These are phyloP conservation scores for Ceratocystis papillata DNA, from an alignment of 2,329 filamentous ascomycete species.

Conservation along the genomic window DNA sequence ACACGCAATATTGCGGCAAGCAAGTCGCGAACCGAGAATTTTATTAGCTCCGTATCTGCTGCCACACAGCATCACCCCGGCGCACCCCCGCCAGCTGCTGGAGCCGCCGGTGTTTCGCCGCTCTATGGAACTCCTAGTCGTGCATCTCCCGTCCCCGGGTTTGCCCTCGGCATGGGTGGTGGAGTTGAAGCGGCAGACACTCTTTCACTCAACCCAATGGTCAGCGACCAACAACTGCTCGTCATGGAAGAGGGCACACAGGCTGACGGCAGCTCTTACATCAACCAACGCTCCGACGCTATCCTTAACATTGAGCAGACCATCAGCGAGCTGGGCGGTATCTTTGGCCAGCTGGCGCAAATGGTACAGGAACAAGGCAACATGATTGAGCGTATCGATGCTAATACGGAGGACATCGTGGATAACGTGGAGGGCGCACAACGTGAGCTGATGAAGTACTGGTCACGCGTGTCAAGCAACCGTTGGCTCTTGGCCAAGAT, in stretches of 20 bases:
- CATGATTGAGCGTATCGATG: conserved; percentile 94
- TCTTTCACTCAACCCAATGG: conserved; percentile 66
- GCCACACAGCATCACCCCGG: conserved; percentile 54
- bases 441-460: conserved; percentile 91
- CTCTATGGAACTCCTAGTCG: conserved; percentile 70
- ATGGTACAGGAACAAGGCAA: conserved; percentile 98
- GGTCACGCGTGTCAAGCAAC: conserved; percentile 87
- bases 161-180: conserved; percentile 65
- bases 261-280: conserved; percentile 61
- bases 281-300: conserved; percentile 84
- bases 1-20: conserved; percentile 98
- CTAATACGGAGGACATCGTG: conserved; percentile 94
- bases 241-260: conserved; percentile 90
- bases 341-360: conserved; percentile 85
- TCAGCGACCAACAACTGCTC: conserved; percentile 74
- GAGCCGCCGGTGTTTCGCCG: conserved; percentile 57
- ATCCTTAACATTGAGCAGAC: conserved; percentile 96
- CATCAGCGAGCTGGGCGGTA: conserved; percentile 77
- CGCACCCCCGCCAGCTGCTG: neutral
- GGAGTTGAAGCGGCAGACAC: conserved; percentile 69
- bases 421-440: conserved; percentile 98
- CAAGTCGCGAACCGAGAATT: conserved; percentile 85
- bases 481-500: conserved; percentile 84
- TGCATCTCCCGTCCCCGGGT: conserved; percentile 53
- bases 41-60: conserved; percentile 79